Base-by-base conservation (phyloP, 2,329 filamentous ascomycete genomes). In the Fusarium secorum region DNA sequence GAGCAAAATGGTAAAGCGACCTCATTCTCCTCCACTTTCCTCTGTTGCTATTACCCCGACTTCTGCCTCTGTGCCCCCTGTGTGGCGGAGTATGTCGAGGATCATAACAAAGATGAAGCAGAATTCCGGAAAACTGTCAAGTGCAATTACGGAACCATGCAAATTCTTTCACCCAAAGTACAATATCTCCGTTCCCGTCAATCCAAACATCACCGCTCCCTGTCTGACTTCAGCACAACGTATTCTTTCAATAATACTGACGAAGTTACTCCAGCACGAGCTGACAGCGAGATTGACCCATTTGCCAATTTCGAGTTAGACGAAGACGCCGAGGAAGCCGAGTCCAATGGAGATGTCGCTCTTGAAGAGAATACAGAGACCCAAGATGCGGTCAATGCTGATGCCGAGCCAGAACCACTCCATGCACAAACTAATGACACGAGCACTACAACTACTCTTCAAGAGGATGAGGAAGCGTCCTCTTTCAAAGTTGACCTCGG, bases 381-480 rank as follows among this genome's bases (percentile, higher is more conserved):
- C 20, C 67, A 74, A 33, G 73, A 73, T 36, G 60, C 69, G 32
- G 64, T 64, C 20, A 49, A 49, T 42, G 61, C 66, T 17, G 51
- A 46, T 45, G 61, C 49, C 48, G 62, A 75, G 30, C n/a, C 45
- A 20, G 67, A 69, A 24, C 33, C 24, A 46, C 57, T 33, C 30
- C 58, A 72, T 39, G n/a, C 71, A 15, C 67, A 58, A 36, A 70
- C 71, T 30, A 64, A 66, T n/a, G 64, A 73, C 46, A 75, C 77
- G 30, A 79, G 77, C 60, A 78, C 78, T 24, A 80, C 79, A 20
- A 74, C 78, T 32, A 80, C 79, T 9, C 67, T 81, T 36, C 72
- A 76, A 52, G 80, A 77, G 46, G 77, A 79, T 38, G 79, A 76
- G 39, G 78, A 79, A 35, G 75, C 69, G 28, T 71, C 66, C 28